phyloP scores from a whole-genome alignment of 352 stramenopile genomes.

The Pseudoperonospora humuli region DNA sequence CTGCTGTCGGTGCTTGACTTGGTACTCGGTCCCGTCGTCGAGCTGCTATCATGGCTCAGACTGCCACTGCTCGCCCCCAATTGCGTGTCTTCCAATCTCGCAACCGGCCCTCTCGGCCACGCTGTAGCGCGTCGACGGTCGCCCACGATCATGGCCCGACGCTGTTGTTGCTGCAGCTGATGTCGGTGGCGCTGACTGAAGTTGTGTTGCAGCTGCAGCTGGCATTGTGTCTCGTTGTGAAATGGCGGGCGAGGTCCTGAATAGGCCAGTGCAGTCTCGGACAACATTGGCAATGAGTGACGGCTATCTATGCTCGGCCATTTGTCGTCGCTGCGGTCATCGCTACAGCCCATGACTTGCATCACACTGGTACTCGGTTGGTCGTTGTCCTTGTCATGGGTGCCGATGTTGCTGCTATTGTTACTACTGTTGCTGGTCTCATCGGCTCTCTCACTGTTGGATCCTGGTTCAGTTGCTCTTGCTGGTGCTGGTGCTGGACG shows the following conservation, averaged over 20 bases:
- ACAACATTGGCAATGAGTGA: background rate
- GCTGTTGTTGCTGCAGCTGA: constrained; percentile 19
- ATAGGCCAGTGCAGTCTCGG: background rate
- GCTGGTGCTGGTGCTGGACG: background rate
- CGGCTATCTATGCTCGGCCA: background rate
- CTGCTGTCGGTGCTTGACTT: background rate
- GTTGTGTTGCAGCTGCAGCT: constrained; percentile 10
- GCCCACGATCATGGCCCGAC: constrained; percentile 10
- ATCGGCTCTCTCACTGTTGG: background rate
- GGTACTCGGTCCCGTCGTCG: constrained; percentile 1
- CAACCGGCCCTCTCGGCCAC: background rate
- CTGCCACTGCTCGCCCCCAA: background rate
- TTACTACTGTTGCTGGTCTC: background rate
- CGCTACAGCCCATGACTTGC: constrained; percentile 6
- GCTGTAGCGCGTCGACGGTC: background rate
- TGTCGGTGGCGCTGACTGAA: constrained; percentile 12
- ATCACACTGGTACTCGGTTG: background rate
- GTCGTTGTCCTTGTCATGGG: background rate
- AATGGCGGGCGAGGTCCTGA: background rate
- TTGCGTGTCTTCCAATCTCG: constrained; percentile 2
- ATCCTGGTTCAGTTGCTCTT: background rate
- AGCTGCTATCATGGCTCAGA: constrained; percentile 1
- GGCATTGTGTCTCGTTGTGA: constrained; percentile 5
- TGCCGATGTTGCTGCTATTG: background rate
- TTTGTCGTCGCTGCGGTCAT: constrained; percentile 2